Evolutionary conservation across 1,139 yeast species (phyloP), one percentile per base, ranked within the genome.

Genomic region (Kodamaea fungicola): DNA sequence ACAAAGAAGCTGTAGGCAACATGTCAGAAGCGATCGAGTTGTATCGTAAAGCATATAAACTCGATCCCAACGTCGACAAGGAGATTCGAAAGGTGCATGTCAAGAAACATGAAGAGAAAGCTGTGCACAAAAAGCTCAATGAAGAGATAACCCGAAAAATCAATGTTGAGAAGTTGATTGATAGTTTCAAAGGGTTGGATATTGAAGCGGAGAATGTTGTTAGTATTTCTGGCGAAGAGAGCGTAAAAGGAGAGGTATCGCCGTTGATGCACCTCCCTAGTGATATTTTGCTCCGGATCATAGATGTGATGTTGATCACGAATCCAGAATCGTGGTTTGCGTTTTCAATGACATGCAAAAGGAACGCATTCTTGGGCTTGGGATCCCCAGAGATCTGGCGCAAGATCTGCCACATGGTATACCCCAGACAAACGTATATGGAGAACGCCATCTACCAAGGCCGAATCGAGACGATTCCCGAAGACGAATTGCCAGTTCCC

Each of bases 1-100:
- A 74, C 37, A 80, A 80, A 50, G 97, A 89, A 59, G 64, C 76
- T 22, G 75, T 71, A 36, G 96, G 96, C 0, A 67, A 78, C 42
- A 72, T 89, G 76, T 72, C 86, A 4, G 96, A 88, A 51, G 96
- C 97, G 0, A 80, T 87, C 27, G 75, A 69, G 31, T 71, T 64
- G 44, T 89, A 89, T 61, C 67, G 96, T 41, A 71, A 72, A 44
- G 96, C 96, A 1, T 76, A 81, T 55, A 80, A 71, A 57, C 46
- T 79, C 24, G 78, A 84, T 55, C 83, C 77, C 4, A 72, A 71
- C 37, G 89, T 88, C 5, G 96, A 89, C 51, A 62, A 73, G 41
- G 59, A 78, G 19, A 87, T 87, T 55, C 66, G 95, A 29, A 51
- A 59, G 22, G 73, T 75, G 42, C 76, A 74, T 47, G 52, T 67